phyloP scores from a whole-genome alignment of 2,329 filamentous ascomycete genomes.

The Xylariaceae sp. region DNA sequence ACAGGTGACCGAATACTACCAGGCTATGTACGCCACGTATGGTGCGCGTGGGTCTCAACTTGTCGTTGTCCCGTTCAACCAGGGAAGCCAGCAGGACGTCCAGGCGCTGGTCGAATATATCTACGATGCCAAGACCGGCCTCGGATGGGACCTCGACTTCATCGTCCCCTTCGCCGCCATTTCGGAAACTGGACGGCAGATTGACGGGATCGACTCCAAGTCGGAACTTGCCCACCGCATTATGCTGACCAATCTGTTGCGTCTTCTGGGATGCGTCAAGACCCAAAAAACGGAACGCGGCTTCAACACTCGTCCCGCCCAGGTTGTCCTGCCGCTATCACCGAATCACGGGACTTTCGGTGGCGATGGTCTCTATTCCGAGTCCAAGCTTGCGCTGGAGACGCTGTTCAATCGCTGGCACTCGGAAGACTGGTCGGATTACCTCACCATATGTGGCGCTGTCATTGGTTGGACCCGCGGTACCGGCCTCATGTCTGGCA shows the following conservation, averaged over 20 bases:
- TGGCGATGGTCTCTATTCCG: conserved; percentile 94
- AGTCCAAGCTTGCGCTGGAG: conserved; percentile 94
- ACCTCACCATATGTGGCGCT: conserved; percentile 95
- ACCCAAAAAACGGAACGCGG: conserved; percentile 78
- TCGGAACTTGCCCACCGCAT: conserved; percentile 97
- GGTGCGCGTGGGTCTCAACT: conserved; percentile 92
- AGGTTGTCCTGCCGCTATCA: conserved; percentile 91
- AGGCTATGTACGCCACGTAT: conserved; percentile 93
- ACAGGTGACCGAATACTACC: conserved; percentile 98
- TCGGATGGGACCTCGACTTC: conserved; percentile 97
- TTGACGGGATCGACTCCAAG: conserved; percentile 92
- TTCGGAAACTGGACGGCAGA: conserved; percentile 94
- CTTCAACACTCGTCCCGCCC: conserved; percentile 91
- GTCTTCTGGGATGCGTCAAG: conserved; percentile 86
- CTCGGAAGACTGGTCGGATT: conserved; percentile 94
- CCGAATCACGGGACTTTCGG: conserved; percentile 98
- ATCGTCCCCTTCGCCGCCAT: conserved; percentile 96
- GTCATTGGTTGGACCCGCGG: conserved; percentile 99
- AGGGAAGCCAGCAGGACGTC: conserved; percentile 96
- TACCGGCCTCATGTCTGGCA: conserved; percentile 94
- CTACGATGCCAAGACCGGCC: conserved; percentile 90
- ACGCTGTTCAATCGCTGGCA: conserved; percentile 98
- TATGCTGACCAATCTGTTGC: conserved; percentile 95
- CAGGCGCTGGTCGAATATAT: conserved; percentile 93
- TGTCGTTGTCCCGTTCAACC: conserved; percentile 97